These are phyloP conservation scores for Taphrina confusa DNA, from an alignment of 1,139 yeast species.

Conservation along the genomic window DNA sequence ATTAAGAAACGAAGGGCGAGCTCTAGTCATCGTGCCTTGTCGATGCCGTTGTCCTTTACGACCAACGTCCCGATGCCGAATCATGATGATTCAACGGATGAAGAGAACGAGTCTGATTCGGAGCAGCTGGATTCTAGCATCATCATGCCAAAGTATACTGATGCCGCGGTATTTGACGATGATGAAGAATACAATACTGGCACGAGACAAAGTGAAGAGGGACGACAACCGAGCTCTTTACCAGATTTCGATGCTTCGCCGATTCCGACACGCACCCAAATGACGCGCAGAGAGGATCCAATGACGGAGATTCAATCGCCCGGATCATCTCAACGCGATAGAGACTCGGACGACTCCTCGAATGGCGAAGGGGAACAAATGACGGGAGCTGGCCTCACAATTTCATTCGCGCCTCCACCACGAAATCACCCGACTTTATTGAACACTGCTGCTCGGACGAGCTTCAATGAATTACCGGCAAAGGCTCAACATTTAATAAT, in stretches of 20 bases:
- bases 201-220: neutral
- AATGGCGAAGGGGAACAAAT: neutral
- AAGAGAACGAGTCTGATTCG: constrained; percentile 9
- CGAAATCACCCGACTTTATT: constrained; percentile 5
- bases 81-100: constrained; percentile 20
- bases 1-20: constrained; percentile 17
- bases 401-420: constrained; percentile 16
- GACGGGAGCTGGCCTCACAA: neutral
- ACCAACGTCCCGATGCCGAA: constrained; percentile 31
- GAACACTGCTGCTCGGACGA: constrained; percentile 38
- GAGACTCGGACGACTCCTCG: neutral
- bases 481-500: constrained; percentile 85
- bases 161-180: constrained; percentile 20
- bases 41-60: constrained; percentile 24
- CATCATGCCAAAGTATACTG: constrained; percentile 10
- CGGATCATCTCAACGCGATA: neutral
- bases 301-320: neutral
- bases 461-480: constrained; percentile 85
- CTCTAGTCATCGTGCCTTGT: constrained; percentile 2
- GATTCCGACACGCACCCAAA: neutral
- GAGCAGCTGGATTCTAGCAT: constrained; percentile 4
- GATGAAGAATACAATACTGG: constrained; percentile 14
- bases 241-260: constrained; percentile 21
- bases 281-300: neutral
- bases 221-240: neutral